A percentile compares a stretch with the other conserved stretches of the same genome.
These are phyloP conservation scores for Paraphysoderma sedebokerense DNA, from an alignment of 371 early-diverging fungal species.

Conservation along the genomic window DNA sequence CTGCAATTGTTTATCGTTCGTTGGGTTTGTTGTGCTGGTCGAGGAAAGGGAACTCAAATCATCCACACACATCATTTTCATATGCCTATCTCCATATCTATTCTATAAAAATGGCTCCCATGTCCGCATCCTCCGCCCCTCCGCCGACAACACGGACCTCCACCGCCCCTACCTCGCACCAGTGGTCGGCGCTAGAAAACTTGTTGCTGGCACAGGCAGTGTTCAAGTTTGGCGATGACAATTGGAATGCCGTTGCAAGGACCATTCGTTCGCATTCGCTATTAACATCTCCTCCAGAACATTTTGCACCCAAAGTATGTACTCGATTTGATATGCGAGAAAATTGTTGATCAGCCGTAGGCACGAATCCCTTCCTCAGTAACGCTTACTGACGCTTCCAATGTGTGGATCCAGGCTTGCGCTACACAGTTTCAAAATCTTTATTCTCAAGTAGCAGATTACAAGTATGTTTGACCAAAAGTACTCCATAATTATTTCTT, in stretches of 20 bases:
- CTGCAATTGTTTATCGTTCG: too few relatives aligned
- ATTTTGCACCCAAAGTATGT: constrained; percentile 33
- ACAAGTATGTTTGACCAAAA: background rate
- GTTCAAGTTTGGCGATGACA: constrained; percentile 45
- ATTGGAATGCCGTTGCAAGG: constrained; percentile 46
- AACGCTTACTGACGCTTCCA: background rate
- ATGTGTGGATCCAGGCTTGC: background rate
- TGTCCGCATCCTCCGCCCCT: too few relatives aligned
- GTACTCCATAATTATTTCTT: background rate
- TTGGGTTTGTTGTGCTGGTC: too few relatives aligned
- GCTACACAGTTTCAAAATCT: background rate
- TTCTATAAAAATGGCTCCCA: too few relatives aligned
- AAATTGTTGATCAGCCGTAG: background rate
- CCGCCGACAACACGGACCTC: too few relatives aligned
- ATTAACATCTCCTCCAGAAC: constrained; percentile 27
- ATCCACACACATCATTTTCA: too few relatives aligned
- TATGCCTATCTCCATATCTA: too few relatives aligned
- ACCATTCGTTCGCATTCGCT: constrained; percentile 33
- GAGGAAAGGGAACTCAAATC: too few relatives aligned
- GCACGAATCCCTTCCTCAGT: background rate
- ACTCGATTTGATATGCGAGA: background rate
- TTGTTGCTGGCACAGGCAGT: constrained; percentile 51
- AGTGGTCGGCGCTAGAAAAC: constrained; percentile 46
- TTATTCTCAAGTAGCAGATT: background rate
- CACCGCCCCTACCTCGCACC: constrained; percentile 7